Evolutionary conservation across 495 filamentous ascomycete genomes (phyloP).

Genomic region (Penicillium robsamsonii): DNA sequence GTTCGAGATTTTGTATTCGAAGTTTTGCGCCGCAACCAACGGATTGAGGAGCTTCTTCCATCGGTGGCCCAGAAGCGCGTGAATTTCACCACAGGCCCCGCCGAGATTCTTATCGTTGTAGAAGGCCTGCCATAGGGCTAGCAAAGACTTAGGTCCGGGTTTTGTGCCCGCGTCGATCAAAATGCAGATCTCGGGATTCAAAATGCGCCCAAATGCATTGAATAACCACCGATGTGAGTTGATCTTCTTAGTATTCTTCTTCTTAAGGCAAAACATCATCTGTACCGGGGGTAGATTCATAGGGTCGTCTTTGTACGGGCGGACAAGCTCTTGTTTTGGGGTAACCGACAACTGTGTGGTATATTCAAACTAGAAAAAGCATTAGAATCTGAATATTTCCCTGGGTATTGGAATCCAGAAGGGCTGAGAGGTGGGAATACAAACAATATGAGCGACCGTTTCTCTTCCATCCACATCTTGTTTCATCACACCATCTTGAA

Average conservation of each 20-base stretch:
- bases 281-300: conserved; percentile 85
- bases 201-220: conserved; percentile 90
- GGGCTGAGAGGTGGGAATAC: conserved; percentile 13
- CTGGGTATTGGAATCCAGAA: background rate
- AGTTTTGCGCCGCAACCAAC: conserved; percentile 92
- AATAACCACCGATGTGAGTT: conserved; percentile 99
- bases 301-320: conserved; percentile 76
- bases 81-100: conserved; percentile 97
- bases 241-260: conserved; percentile 98
- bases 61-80: conserved; percentile 88
- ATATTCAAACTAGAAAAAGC: conserved; percentile 72
- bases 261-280: conserved; percentile 96
- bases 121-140: conserved; percentile 93
- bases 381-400: background rate
- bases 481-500: conserved; percentile 98
- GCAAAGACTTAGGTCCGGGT: conserved; percentile 82
- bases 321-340: conserved; percentile 87
- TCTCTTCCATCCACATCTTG: conserved; percentile 95
- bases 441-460: conserved; percentile 85
- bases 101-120: conserved; percentile 98
- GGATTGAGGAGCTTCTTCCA: conserved; percentile 91
- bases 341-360: conserved; percentile 95
- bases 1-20: conserved; percentile 98
- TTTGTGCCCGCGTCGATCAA: conserved; percentile 95
- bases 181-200: conserved; percentile 95